Evolutionary conservation across 148 eudicot species (phyloP).

Genomic region (Cornus florida): DNA sequence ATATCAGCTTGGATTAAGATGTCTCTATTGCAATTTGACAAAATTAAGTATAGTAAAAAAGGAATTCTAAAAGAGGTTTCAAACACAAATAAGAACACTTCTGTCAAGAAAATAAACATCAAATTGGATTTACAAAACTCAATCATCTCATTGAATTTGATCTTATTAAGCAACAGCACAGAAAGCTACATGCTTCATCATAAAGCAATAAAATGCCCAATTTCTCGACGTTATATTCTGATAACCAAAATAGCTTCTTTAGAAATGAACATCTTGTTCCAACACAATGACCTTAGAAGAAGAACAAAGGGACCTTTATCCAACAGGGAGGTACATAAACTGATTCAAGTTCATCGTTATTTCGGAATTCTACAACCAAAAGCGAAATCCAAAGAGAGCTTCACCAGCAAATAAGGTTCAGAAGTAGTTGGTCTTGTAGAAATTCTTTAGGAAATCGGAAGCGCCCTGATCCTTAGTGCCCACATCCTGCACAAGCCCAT

Average conservation of each 20-base stretch:
- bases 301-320: slow-evolving; percentile 13
- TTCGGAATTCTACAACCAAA: slow-evolving; percentile 20
- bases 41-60: too few species aligned
- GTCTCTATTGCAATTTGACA: too few species aligned
- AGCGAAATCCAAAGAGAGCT: slow-evolving; percentile 8
- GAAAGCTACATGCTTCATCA: too few species aligned
- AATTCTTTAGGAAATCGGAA: slow-evolving; percentile 64
- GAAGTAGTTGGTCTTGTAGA: slow-evolving; percentile 68
- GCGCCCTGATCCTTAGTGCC: slow-evolving; percentile 51
- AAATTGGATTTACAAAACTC: not conserved
- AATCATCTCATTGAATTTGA: not conserved
- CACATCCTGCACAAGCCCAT: slow-evolving; percentile 54
- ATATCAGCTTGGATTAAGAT: too few species aligned
- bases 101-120: not conserved
- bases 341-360: slow-evolving; percentile 25
- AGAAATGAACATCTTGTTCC: not conserved
- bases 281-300: not conserved
- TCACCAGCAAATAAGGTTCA: slow-evolving; percentile 26
- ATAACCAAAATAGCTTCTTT: not conserved
- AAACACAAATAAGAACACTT: too few species aligned
- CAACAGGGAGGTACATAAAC: slow-evolving; percentile 10
- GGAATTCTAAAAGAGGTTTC: too few species aligned
- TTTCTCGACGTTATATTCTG: too few species aligned
- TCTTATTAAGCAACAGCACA: not conserved
- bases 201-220: too few species aligned